Conservation (phyloP, 495 filamentous ascomycete species). For the Xylaria acuta region DNA sequence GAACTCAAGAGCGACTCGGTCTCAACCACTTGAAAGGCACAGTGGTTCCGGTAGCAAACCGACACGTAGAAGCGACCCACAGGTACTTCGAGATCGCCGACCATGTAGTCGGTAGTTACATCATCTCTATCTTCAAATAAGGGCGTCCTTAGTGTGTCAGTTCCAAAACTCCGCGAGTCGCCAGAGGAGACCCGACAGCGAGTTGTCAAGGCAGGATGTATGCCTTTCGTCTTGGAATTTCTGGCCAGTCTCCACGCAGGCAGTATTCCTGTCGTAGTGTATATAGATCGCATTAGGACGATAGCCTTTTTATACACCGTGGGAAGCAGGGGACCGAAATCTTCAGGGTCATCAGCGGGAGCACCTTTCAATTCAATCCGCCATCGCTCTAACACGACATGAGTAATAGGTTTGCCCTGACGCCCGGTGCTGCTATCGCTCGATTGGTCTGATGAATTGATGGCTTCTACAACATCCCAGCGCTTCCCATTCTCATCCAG, state of each 20-base stretch:
- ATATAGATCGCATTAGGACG: constrained; percentile 92
- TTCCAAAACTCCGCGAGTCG: constrained; percentile 57
- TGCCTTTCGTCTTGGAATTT: constrained; percentile 68
- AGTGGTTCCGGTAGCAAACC: constrained; percentile 84
- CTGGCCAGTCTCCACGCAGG: constrained; percentile 89
- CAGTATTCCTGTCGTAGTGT: constrained; percentile 78
- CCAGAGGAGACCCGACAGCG: constrained; percentile 76
- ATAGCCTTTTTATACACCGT: constrained; percentile 96
- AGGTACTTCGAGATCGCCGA: constrained; percentile 82
- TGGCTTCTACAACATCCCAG: constrained; percentile 88
- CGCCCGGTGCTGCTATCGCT: constrained; percentile 56
- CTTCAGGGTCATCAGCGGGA: constrained; percentile 59
- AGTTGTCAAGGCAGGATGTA: constrained; percentile 68
- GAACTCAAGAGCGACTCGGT: constrained; percentile 90
- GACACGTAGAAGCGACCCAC: constrained; percentile 82
- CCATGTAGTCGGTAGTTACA: constrained; percentile 75
- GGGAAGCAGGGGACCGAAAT: constrained; percentile 74
- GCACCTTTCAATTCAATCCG: constrained; percentile 72
- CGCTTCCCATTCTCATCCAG: constrained; percentile 87
- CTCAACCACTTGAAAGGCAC: constrained; percentile 89
- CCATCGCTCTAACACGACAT: constrained; percentile 92
- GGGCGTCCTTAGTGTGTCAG: constrained; percentile 74
- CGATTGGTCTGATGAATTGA: constrained; percentile 68
- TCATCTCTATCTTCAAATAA: constrained; percentile 70
- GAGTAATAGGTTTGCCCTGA: constrained; percentile 54